Percentiles rank a stretch among this genome's conserved stretches.
These are phyloP conservation scores for Ceraceosorus guamensis DNA, from an alignment of 1,284 basidiomycete species.

Conservation along the genomic window DNA sequence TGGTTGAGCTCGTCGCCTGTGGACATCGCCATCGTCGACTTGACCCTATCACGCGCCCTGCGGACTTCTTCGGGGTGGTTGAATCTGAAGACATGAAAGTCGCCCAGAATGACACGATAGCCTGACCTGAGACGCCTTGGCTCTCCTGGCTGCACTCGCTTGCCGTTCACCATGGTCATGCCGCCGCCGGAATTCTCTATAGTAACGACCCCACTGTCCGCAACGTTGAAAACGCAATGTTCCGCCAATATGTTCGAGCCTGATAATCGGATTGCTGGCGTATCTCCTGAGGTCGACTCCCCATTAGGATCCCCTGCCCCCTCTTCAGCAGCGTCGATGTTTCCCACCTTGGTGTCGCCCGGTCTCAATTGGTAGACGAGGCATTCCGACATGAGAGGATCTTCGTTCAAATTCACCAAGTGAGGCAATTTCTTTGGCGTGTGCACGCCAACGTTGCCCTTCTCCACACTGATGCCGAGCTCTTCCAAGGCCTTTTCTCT, in stretches of 20 bases:
- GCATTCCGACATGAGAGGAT: conserved; percentile 53
- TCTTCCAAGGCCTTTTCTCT: conserved; percentile 95
- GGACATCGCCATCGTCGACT: conserved; percentile 26
- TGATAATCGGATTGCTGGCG: conserved; percentile 66
- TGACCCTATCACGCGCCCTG: conserved; percentile 32
- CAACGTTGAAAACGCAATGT: conserved; percentile 85
- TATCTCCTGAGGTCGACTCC: not conserved
- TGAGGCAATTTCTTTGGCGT: conserved; percentile 75
- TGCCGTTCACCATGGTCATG: conserved; percentile 81
- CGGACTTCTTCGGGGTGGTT: conserved; percentile 54
- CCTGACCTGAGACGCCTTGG: conserved; percentile 64
- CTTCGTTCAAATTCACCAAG: conserved; percentile 45
- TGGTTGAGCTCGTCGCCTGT: conserved; percentile 31
- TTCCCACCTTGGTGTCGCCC: conserved; percentile 64
- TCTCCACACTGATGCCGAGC: conserved; percentile 92
- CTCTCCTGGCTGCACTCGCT: conserved; percentile 48
- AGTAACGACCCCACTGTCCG: conserved; percentile 76
- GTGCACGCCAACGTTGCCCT: conserved; percentile 85
- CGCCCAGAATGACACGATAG: conserved; percentile 90
- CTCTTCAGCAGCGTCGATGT: conserved; percentile 12
- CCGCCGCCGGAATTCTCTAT: conserved; percentile 65
- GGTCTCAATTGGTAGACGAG: conserved; percentile 75
- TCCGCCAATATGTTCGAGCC: conserved; percentile 84
- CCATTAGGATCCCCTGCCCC: too few species aligned
- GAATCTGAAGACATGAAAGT: conserved; percentile 95